Evolutionary conservation across 192 early-diverging fungal genomes (phyloP), one percentile per base, ranked within the genome.

Genomic region (Lobosporangium transversale): DNA sequence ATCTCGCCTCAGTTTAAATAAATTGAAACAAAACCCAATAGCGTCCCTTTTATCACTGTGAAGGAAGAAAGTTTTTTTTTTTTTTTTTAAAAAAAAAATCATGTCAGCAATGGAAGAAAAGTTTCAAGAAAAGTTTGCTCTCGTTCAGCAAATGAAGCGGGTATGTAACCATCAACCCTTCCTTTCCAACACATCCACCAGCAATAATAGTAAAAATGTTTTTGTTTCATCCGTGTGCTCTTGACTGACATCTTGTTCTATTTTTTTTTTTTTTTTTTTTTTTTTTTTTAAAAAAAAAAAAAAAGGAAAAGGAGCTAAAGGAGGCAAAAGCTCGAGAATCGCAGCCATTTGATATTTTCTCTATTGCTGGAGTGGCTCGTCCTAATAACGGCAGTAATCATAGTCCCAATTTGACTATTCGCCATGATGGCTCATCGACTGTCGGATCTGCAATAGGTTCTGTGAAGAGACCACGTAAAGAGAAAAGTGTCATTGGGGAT

Each of bases 101-200:
- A 29, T 20, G 18, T 21, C 32, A 24, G 35, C 27, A 20, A 74
- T 75, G 70, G 70, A 58, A 26, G 57, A 59, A 43, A 75, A 65
- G 26, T 48, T 75, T 18, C 70, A 75, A 47, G 57, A 75, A 54
- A 75, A 75, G 58, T 75, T 75, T 60, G 70, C 70, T 3, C 60
- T 75, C 23, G 57, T 75, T 27, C 58, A 75, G 57, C 70, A 75
- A 33, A 75, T 75, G 70, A 75, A 75, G 63, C 65, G 51, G 51
- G 70, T 75, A 66, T 49, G 49, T 14, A 12, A 15, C 10, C 11
- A 7, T 49, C 5, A n/a, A 23, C 14, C 17, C 40, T 53, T 14
- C 31, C 30, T 10, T 31, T 21, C 21, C 30, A 29, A 33, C 10
- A 29, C 24, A n/a, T n/a, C n/a, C n/a, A n/a, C n/a, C n/a, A n/a